phyloP scores from a whole-genome alignment of 352 stramenopile genomes.

The Phytopythium helicoides region DNA sequence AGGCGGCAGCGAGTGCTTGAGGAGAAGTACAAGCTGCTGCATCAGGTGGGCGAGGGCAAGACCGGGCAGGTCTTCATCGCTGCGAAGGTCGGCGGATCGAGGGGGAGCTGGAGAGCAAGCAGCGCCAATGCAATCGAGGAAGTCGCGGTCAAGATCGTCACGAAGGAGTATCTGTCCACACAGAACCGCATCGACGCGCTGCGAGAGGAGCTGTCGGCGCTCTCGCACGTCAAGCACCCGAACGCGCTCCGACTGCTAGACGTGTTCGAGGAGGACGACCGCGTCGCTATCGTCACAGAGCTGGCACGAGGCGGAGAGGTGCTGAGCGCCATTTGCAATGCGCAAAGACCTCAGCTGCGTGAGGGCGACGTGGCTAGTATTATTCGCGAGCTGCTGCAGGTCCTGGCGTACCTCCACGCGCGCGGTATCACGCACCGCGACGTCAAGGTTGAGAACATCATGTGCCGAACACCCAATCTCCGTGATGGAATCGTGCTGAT shows the following conservation, averaged over 20 bases:
- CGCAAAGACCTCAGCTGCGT: constrained; percentile 19
- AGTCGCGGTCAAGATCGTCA: constrained; percentile 70
- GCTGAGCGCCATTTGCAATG: constrained; percentile 45
- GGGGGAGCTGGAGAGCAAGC: constrained; percentile 7
- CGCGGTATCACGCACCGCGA: constrained; percentile 80
- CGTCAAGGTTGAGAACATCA: constrained; percentile 84
- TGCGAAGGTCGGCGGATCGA: constrained; percentile 18
- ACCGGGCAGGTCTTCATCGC: constrained; percentile 69
- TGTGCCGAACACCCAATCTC: constrained; percentile 49
- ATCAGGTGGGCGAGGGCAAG: constrained; percentile 77
- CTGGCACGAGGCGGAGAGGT: constrained; percentile 60
- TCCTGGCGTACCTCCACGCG: constrained; percentile 68
- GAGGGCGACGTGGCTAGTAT: constrained; percentile 67
- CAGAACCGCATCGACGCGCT: constrained; percentile 65
- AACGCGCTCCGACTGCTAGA: constrained; percentile 53
- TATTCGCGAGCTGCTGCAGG: constrained; percentile 61
- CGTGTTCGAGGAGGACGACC: constrained; percentile 66
- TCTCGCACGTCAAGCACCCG: constrained; percentile 56
- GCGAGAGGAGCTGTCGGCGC: constrained; percentile 54
- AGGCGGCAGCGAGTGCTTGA: constrained; percentile 38
- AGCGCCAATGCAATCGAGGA: constrained; percentile 32
- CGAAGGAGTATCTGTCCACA: constrained; percentile 68
- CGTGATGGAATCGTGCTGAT: constrained; percentile 60
- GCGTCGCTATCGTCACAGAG: constrained; percentile 72
- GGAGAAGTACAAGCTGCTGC: constrained; percentile 61